phyloP scores from a whole-genome alignment of 768 basidiomycete genomes.

The Clitopilus hobsonii region DNA sequence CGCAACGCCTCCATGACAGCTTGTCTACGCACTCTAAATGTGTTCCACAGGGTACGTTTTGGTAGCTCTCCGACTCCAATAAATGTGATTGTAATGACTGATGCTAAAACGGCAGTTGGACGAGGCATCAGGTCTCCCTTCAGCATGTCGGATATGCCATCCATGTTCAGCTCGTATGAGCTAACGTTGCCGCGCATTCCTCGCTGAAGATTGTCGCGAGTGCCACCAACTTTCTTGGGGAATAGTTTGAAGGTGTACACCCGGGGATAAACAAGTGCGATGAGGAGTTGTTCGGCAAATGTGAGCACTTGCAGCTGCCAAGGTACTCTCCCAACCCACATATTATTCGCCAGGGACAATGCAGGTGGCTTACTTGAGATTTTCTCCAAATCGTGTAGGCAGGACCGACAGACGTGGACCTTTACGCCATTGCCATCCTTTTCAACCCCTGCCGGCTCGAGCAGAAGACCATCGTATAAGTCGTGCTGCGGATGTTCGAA shows the following conservation, averaged over 20 bases:
- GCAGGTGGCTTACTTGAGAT: no score
- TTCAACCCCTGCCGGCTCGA: background rate
- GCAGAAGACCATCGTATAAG: slow-evolving; percentile 4
- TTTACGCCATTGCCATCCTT: no score
- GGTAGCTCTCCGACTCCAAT: slow-evolving; percentile 18
- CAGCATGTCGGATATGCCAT: slow-evolving; percentile 25
- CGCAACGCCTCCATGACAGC: slow-evolving; percentile 22
- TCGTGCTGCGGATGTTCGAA: slow-evolving; percentile 8
- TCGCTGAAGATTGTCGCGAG: slow-evolving; percentile 12
- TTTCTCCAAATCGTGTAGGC: no score
- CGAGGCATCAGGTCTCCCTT: slow-evolving; percentile 29
- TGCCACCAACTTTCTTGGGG: slow-evolving; percentile 12
- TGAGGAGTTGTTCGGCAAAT: slow-evolving; percentile 30
- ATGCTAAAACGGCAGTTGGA: slow-evolving; percentile 19
- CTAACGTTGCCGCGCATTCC: slow-evolving; percentile 32
- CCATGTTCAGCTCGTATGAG: slow-evolving; percentile 20
- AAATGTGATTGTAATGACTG: slow-evolving; percentile 29
- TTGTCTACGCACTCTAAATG: slow-evolving; percentile 26
- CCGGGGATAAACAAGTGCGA: slow-evolving; percentile 23
- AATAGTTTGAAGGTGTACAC: slow-evolving; percentile 31
- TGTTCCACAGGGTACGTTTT: slow-evolving; percentile 19
- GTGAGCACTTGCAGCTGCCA: slow-evolving; percentile 22
- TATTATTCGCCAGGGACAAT: slow-evolving; percentile 21
- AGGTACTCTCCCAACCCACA: slow-evolving; percentile 34
- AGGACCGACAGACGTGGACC: no score